phyloP scores from a whole-genome alignment of 371 early-diverging fungal species.

The Nosema granulosis region DNA sequence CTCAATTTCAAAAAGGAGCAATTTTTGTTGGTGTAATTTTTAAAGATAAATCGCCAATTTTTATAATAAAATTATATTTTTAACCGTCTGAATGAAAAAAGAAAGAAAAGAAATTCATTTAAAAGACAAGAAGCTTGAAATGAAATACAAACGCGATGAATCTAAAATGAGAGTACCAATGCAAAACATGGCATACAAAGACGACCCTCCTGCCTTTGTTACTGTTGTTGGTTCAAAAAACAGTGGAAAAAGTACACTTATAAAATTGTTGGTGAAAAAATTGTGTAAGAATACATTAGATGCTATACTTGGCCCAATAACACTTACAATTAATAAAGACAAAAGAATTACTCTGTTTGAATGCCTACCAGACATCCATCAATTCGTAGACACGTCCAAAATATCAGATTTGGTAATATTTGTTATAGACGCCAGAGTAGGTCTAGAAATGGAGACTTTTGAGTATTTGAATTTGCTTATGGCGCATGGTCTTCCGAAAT shows the following conservation, averaged over 20 bases:
- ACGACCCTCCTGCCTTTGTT: slow-evolving; percentile 60
- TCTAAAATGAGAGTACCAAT: slow-evolving; percentile 41
- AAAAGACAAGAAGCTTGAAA: slow-evolving; percentile 10
- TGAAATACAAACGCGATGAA: slow-evolving; percentile 27
- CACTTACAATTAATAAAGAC: slow-evolving; percentile 43
- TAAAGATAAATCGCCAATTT: no score
- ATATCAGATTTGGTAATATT: slow-evolving; percentile 89
- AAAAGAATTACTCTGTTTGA: slow-evolving; percentile 59
- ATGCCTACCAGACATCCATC: slow-evolving; percentile 73
- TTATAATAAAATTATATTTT: no score
- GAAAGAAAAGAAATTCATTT: slow-evolving; percentile 9
- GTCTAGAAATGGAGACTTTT: slow-evolving; percentile 97
- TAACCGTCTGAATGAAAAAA: neutral
- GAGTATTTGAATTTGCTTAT: slow-evolving; percentile 93
- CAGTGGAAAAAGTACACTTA: slow-evolving; percentile 59
- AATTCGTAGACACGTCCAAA: slow-evolving; percentile 92
- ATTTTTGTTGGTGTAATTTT: no score
- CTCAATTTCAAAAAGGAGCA: no score
- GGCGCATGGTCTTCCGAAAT: slow-evolving; percentile 88
- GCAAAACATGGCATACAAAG: slow-evolving; percentile 60
- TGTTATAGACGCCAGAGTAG: slow-evolving; percentile 80
- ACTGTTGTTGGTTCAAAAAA: slow-evolving; percentile 55
- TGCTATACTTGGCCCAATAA: slow-evolving; percentile 49
- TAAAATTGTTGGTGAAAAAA: slow-evolving; percentile 52
- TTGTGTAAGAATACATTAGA: slow-evolving; percentile 50